Evolutionary conservation across 2,329 filamentous ascomycete species (phyloP), one percentile per base, ranked within the genome.

Genomic region (Pseudocercospora fuligena): DNA sequence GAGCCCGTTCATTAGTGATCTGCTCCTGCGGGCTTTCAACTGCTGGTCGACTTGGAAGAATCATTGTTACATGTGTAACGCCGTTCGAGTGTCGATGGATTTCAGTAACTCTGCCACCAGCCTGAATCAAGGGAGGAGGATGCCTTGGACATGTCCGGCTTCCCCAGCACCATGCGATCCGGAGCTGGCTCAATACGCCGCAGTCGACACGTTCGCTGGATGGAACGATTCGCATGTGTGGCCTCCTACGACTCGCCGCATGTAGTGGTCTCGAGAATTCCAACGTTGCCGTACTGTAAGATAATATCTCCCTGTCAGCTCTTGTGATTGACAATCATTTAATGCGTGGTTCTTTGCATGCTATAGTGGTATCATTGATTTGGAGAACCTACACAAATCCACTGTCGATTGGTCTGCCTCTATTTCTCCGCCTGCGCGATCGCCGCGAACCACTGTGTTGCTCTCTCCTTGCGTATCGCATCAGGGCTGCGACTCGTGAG

Each of bases 401-500:
- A 29, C 60, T 33, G 43, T 14, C 51, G n/a, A 51, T 62, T n/a
- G 9, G 23, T 29, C 21, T 57, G 25, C 53, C 25, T 57, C 53
- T 31, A 33, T 57, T 23, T 33, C 23, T 27, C 25, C 60, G 21
- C 19, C 43, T 11, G 9, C 16, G 47, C 25, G 31, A 36, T 33
- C 49, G 54, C 40, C 9, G 40, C 25, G 53, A 8, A 46, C 5
- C n/a, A 11, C 27, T 33, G 27, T 19, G 14, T 57, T 23, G 27
- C 9, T 43, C 33, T 31, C 25, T n/a, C 21, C 33, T 61, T 40
- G 57, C 51, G 33, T 61, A 58, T 25, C 21, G 62, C 36, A 61
- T 58, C 25, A 61, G 46, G 40, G 60, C 61, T 25, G 65, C 51
- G 43, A 64, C 27, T 36, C 65, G 57, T 21, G 63, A 59, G 58